Conservation (phyloP, 805 yeast species). For the Komagataella populi region DNA sequence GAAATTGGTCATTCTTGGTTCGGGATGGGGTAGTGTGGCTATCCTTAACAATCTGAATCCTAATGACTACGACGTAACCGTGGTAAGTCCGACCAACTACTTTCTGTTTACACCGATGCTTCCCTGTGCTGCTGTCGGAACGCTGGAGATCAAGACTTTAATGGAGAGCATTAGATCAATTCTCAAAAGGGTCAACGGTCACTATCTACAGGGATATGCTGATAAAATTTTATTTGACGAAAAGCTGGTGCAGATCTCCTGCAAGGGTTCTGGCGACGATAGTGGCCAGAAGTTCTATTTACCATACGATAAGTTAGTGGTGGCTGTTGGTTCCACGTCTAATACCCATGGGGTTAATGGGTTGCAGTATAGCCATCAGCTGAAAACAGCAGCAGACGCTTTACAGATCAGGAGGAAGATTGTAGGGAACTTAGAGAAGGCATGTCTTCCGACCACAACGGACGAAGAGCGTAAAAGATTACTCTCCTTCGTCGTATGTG, state of each 20-base stretch:
- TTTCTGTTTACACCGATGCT: conserved; percentile 58
- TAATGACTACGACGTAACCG: conserved; percentile 49
- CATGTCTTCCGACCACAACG: conserved; percentile 51
- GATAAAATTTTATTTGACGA: conserved; percentile 43
- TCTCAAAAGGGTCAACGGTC: conserved; percentile 38
- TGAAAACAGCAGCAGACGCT: conserved; percentile 60
- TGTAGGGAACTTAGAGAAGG: conserved; percentile 41
- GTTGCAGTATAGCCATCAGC: conserved; percentile 42
- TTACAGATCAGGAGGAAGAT: conserved; percentile 39
- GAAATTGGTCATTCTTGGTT: conserved; percentile 46
- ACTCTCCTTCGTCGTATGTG: conserved; percentile 53
- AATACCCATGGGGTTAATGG: conserved; percentile 65
- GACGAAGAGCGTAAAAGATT: conserved; percentile 50
- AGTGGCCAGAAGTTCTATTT: conserved; percentile 34
- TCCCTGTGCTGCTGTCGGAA: conserved; percentile 62
- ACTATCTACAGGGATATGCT: conserved; percentile 50
- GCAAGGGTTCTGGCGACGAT: conserved; percentile 26
- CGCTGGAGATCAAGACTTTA: conserved; percentile 49
- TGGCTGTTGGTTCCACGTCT: conserved; percentile 57
- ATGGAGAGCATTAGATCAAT: conserved; percentile 52
- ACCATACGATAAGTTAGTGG: conserved; percentile 58
- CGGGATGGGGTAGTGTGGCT: conserved; percentile 65
- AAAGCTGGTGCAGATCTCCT: conserved; percentile 41
- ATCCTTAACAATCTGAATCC: conserved; percentile 35
- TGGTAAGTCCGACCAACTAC: conserved; percentile 56